Evolutionary conservation across 805 yeast genomes (phyloP), one percentile per base, ranked within the genome.

Genomic region (Candida suzukii): DNA sequence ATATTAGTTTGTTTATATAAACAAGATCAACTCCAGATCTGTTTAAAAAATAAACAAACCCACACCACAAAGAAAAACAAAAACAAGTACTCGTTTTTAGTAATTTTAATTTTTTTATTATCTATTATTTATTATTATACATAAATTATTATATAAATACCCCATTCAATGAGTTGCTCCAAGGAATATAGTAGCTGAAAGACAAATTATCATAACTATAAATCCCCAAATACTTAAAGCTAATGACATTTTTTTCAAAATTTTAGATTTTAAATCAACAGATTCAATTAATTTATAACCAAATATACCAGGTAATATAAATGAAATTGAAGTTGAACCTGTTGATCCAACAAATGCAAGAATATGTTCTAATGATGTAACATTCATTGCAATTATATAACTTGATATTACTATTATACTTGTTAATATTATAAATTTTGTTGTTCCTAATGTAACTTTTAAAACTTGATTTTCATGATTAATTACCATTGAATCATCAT

Each of bases 281-380:
- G 74, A 63, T n/a, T 78, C 82, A 41, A 85, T 73, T 44, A 88
- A 67, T 50, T 74, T 79, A 62, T 74, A 87, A 3, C 91, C 95
- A 56, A 88, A 87, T 19, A 87, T 64, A 0, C 96, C 96, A 0
- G 97, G 97, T 37, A 88, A 68, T 24, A 87, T 88, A 56, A 88
- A 88, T 12, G 96, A 88, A 39, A 90, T 88, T 5, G 95, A 77
- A 0, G 96, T 88, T 1, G 95, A 86, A 0, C 96, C 96, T 0
- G 96, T 88, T 1, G 96, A 85, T 2, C 97, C 97, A 4, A 88
- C 95, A 48, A 88, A 68, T 2, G 95, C 88, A 49, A 88, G 66
- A 13, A 90, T 90, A 37, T 80, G 74, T 22, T 91, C 95, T 50
- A 88, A 75, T 0, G 95, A 86, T 13, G 66, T 66, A 25, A 88